Conservation (phyloP, 371 early-diverging fungal genomes). For the Mucor indicus region DNA sequence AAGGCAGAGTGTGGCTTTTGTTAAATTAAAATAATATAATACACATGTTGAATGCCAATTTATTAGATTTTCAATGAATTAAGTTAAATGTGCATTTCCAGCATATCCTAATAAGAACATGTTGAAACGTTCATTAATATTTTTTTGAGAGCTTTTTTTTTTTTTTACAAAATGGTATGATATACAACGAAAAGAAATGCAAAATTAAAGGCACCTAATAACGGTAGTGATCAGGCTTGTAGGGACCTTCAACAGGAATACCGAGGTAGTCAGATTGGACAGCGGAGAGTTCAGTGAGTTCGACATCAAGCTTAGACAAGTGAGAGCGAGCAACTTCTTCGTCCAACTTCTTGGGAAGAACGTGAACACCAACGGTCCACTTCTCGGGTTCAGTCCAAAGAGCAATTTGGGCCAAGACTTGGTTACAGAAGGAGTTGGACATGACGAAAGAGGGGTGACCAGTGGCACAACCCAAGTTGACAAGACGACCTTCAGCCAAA, state of each 20-base stretch:
- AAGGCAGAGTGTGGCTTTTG: too few species aligned
- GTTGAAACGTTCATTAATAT: too few species aligned
- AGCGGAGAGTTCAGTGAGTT: constrained; percentile 72
- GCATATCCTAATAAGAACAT: too few species aligned
- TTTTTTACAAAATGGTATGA: not conserved
- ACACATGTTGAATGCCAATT: too few species aligned
- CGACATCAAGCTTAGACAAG: constrained; percentile 93
- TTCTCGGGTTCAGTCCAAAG: constrained; percentile 90
- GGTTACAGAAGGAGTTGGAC: constrained; percentile 99
- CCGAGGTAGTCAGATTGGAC: constrained; percentile 89
- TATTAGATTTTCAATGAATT: too few species aligned
- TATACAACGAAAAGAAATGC: not conserved
- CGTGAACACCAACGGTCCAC: constrained; percentile 96
- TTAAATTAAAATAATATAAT: too few species aligned
- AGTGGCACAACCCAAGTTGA: constrained; percentile 99
- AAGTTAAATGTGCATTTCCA: too few species aligned
- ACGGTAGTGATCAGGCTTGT: constrained; percentile 94
- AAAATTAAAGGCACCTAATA: constrained; percentile 50
- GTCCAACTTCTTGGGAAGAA: constrained; percentile 98
- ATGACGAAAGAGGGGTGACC: constrained; percentile 99
- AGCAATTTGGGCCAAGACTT: constrained; percentile 97
- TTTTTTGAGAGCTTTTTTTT: not conserved
- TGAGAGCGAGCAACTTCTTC: constrained; percentile 98
- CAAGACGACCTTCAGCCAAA: constrained; percentile 98
- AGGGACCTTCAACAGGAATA: constrained; percentile 87